These are phyloP conservation scores for Colletotrichum phormii DNA, from an alignment of 2,329 filamentous ascomycete genomes.

Conservation along the genomic window DNA sequence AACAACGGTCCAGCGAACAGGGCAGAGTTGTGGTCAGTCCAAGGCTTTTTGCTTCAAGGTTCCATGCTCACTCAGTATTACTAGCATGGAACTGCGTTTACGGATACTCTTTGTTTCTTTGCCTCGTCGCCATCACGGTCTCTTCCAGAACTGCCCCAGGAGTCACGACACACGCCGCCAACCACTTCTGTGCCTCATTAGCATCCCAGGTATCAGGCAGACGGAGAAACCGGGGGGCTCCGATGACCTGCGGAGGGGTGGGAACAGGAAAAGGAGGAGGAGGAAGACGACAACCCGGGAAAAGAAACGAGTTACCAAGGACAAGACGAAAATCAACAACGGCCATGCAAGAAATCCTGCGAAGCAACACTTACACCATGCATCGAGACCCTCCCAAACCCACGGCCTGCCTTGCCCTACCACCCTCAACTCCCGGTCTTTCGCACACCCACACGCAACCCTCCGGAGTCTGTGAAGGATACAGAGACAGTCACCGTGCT, in stretches of 20 bases:
- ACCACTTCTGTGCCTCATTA: neutral
- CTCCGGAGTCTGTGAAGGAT: neutral
- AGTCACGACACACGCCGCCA: neutral
- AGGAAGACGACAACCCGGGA: slow-evolving; percentile 4
- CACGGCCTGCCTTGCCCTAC: slow-evolving; percentile 10
- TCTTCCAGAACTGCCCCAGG: neutral
- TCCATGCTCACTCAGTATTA: neutral
- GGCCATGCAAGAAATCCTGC: slow-evolving; percentile 25
- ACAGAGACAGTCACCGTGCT: neutral
- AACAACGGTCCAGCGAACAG: neutral
- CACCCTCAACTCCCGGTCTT: slow-evolving; percentile 16
- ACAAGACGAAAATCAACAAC: slow-evolving; percentile 15
- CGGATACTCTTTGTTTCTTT: neutral
- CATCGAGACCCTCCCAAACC: neutral
- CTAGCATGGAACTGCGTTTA: neutral
- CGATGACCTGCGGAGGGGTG: neutral
- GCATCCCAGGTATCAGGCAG: neutral
- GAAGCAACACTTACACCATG: neutral
- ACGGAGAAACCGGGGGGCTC: neutral
- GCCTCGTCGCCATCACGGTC: neutral
- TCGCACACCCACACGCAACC: neutral
- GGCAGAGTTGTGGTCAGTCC: neutral
- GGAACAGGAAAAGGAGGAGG: neutral
- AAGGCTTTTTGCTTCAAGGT: neutral
- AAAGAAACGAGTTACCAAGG: slow-evolving; percentile 10